Evolutionary conservation across 495 filamentous ascomycete species (phyloP).

Genomic region (Bombardia bombarda): DNA sequence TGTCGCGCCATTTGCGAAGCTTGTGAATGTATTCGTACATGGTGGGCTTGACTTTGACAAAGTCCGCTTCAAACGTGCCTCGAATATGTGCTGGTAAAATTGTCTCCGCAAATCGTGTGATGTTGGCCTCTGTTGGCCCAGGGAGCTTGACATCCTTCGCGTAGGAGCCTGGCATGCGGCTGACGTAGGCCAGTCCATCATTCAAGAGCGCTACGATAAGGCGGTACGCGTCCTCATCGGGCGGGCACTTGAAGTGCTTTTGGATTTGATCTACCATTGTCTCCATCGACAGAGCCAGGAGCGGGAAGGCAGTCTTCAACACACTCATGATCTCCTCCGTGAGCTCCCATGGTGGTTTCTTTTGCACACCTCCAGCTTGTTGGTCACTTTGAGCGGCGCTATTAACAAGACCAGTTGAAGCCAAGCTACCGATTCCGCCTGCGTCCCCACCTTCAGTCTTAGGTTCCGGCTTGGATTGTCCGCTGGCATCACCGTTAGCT

Average conservation of each 20-base stretch:
- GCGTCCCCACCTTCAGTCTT: constrained; percentile 38
- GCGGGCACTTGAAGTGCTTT: constrained; percentile 97
- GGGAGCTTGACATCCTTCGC: constrained; percentile 89
- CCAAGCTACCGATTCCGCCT: neutral
- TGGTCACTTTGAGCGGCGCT: constrained; percentile 24
- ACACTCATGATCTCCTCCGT: constrained; percentile 90
- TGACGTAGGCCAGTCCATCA: constrained; percentile 83
- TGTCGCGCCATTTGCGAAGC: constrained; percentile 89
- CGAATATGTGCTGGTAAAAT: constrained; percentile 89
- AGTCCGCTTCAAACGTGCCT: constrained; percentile 90
- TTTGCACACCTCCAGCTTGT: constrained; percentile 30
- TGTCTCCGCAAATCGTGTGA: constrained; percentile 92
- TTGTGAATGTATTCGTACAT: constrained; percentile 98
- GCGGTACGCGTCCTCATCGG: constrained; percentile 95
- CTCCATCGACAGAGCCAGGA: constrained; percentile 96
- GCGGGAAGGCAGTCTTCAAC: constrained; percentile 91
- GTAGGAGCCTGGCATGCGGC: constrained; percentile 75
- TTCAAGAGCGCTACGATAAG: constrained; percentile 96
- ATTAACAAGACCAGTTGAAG: constrained; percentile 19
- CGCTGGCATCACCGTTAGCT: constrained; percentile 33
- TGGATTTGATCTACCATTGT: constrained; percentile 98
- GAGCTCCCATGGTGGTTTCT: constrained; percentile 87
- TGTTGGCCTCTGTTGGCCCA: constrained; percentile 84
- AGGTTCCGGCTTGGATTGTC: constrained; percentile 33
- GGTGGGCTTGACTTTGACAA: constrained; percentile 85